Base-by-base conservation (phyloP, 208 protist genomes). In the Crithidia expoeki region DNA sequence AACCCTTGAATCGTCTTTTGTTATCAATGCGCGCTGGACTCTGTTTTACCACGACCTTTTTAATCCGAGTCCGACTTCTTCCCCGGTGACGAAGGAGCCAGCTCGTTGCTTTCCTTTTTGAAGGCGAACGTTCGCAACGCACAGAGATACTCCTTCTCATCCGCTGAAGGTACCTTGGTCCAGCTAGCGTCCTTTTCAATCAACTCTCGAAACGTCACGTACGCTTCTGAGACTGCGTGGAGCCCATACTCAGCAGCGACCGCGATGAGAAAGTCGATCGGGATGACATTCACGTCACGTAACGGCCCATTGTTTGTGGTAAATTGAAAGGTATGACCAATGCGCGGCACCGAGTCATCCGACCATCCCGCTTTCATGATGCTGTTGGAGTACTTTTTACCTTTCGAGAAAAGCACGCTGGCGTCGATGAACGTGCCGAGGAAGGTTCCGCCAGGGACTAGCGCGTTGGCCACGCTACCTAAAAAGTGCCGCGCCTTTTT, bases 121-220 rank as follows among this genome's bases (percentile, higher is more conserved):
- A 96, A 96, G 4, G 86, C 86, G 64, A 94, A 91, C 28, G 83
- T 86, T 34, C 86, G 81, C 33, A 90, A 72, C 0, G 76, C 68
- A 68, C 75, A 85, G 7, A 96, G 52, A 64, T 94, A 94, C 33
- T 94, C 86, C 55, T 92, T 96, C 62, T 96, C 91, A 66, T 86
- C 86, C 1, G 79, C 70, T 44, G 81, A 85, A 28, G 70, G 77
- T n/a, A 81, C 68, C 61, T 83, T 86, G 6, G 84, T 92, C 76
- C 85, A 96, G 72, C 80, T 90, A 12, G 74, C 67, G 75, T 96
- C 88, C 60, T 86, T 89, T 56, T 90, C 83, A 32, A 96, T 81
- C 33, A 94, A 61, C 51, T 91, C 86, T 28, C 76, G 60, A 58
- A 93, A 90, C n/a, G 86, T 92, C 68, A 84, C 65, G 73, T 86